Evolutionary conservation across 306 rosid species (phyloP), one percentile per base, ranked within the genome.

Genomic region (Arachis hypogaea): DNA sequence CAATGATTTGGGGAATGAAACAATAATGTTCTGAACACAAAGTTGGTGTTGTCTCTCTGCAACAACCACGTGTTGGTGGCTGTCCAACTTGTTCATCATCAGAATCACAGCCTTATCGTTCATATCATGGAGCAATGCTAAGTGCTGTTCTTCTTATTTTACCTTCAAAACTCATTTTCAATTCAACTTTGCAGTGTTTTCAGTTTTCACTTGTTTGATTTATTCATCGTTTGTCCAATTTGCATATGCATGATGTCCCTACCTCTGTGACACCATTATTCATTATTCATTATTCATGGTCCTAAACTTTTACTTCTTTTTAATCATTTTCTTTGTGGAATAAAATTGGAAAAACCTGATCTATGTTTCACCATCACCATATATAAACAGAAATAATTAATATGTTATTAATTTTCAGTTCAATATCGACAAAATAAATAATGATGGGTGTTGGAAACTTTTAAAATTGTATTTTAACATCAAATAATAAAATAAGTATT

Each of bases 51-150:
- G 65, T 72, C 28, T 52, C 77, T 77, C 77, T 68, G 82, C 73
- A 73, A 73, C 70, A 73, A 73, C 70, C 82, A 82, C 73, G 82
- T 77, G 85, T 61, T 79, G 51, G 47, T 68, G 46, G 66, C 65
- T 22, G 38, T 36, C 57, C 50, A 11, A 14, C 44, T 62, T 33
- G 38, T 33, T 33, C 38, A 33, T 33, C 38, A 33, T 33, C 42
- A 77, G 75, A 71, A 41, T n/a, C 33, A 18, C 38, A 7, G 61
- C 62, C 49, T 46, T 41, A 33, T 62, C 29, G 51, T 41, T 56
- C 72, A 41, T 29, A 45, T 65, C 33, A 44, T 9, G 30, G 68
- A 4, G 63, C 68, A 49, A 59, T 75, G 80, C 29, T 57, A 45
- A 12, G 47, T 75, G 38, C 4, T 33, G 38, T 33, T 2, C 3